Conservation (phyloP, 768 basidiomycete genomes). For the Lactifluus volemus region DNA sequence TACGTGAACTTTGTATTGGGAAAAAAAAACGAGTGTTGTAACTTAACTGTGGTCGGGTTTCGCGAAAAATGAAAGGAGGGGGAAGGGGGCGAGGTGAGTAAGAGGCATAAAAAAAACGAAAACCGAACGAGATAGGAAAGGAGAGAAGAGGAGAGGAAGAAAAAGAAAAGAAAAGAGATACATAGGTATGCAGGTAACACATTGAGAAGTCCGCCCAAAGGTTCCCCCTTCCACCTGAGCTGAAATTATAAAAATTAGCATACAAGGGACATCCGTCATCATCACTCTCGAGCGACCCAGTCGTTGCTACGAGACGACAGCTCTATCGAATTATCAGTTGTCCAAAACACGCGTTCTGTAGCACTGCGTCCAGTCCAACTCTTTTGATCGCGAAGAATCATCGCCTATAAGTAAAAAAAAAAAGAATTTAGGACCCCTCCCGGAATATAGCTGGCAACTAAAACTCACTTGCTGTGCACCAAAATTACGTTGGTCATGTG, state of each 20-base stretch:
- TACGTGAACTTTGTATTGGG: not conserved
- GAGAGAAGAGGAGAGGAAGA: not conserved
- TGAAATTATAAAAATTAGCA: not conserved
- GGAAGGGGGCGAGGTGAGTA: too few relatives aligned
- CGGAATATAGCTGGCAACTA: constrained; percentile 2
- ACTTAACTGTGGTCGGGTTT: not conserved
- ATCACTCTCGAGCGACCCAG: constrained; percentile 69
- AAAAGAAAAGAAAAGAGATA: not conserved
- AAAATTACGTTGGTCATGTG: constrained; percentile 88
- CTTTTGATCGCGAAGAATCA: constrained; percentile 93
- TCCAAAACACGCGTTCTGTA: constrained; percentile 90
- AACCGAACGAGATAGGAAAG: not conserved
- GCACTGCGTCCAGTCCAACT: constrained; percentile 90
- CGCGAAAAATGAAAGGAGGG: constrained; percentile 3
- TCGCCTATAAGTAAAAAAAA: constrained; percentile 47
- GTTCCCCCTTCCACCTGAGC: not conserved
- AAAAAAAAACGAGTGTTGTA: too few relatives aligned
- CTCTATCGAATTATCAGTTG: constrained; percentile 83
- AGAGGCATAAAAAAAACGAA: too few relatives aligned
- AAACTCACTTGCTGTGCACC: constrained; percentile 85
- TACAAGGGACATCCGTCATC: not conserved
- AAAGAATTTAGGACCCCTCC: not conserved
- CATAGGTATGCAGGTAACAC: constrained; percentile 1
- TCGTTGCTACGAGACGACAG: constrained; percentile 78
- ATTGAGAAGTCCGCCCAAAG: constrained; percentile 7